Evolutionary conservation across 495 filamentous ascomycete species (phyloP).

Genomic region (Tuber melanosporum): DNA sequence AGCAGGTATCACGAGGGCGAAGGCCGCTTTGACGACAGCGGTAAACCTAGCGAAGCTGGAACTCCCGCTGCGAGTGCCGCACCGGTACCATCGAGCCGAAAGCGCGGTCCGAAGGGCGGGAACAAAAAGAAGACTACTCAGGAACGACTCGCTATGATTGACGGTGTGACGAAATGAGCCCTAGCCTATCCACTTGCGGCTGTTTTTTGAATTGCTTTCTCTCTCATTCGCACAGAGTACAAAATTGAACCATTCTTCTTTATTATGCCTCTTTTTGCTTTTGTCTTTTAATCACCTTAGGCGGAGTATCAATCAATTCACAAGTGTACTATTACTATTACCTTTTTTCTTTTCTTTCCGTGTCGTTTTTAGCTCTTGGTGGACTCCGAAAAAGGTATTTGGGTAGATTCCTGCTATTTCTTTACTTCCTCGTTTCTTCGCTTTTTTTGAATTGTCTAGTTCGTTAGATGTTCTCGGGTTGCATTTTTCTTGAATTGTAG

Average conservation of each 20-base stretch:
- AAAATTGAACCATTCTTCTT: not conserved
- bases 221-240: not conserved
- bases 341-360: not conserved
- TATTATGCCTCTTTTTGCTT: not conserved
- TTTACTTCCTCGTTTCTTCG: not conserved
- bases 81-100: slow-evolving; percentile 32
- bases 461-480: slow-evolving; percentile 1
- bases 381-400: slow-evolving; percentile 1
- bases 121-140: slow-evolving; percentile 43
- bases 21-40: slow-evolving; percentile 40
- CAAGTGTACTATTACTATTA: slow-evolving; percentile 3
- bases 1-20: slow-evolving; percentile 40
- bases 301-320: not conserved
- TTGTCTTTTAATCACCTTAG: not conserved
- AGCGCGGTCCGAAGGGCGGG: slow-evolving; percentile 37
- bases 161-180: slow-evolving; percentile 35
- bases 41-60: slow-evolving; percentile 39
- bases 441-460: not conserved
- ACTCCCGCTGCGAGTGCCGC: slow-evolving; percentile 34
- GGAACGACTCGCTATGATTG: slow-evolving; percentile 41
- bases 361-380: slow-evolving; percentile 2
- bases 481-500: not conserved
- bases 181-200: not conserved
- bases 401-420: slow-evolving; percentile 4
- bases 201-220: not conserved